Base-by-base conservation (phyloP, 2,329 filamentous ascomycete species). In the Trichophyton schoenleinii region DNA sequence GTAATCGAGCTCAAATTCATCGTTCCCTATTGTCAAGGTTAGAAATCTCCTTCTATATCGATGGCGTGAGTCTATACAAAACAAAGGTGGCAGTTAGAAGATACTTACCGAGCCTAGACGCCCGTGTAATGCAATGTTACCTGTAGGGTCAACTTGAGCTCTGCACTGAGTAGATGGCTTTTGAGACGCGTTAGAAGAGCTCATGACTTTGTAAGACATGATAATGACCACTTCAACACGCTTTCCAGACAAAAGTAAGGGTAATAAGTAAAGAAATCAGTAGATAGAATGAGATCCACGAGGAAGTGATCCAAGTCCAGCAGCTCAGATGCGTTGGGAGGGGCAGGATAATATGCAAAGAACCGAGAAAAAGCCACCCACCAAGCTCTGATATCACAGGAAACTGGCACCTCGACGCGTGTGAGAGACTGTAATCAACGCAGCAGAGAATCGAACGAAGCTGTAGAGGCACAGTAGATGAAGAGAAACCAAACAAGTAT, bases 181-280 rank as follows among this genome's bases (percentile, higher is more conserved):
- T 60, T 68, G 67, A 59, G 63, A 64, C 60, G 66, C 62, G 34
- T 63, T 68, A 31, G 70, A 63, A 34, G 70, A 68, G 22, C 63
- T 65, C 15, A 64, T 64, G 28, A 67, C 64, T 28, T 68, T 60
- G 41, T 70, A 66, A 60, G 71, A 67, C 71, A 73, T 73, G 13
- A 57, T 67, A 41, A 58, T 7, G 13, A 53, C 34, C n/a, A 22
- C 48, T 18, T 34, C 28, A 15, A 22, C 22, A 22, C 18, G 2
- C 4, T 34, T 55, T 55, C 22, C 28, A n/a, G 52, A 3, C 15
- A 34, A 31, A 25, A 36, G 15, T n/a, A 36, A 15, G 25, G 8
- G 28, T 38, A 13, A 38, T 38, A 38, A 38, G 34, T 13, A 18
- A 36, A 36, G 20, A 55, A 49, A 20, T 52, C 58, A 38, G 57